A percentile compares a stretch with the other conserved stretches of the same genome.
Evolutionary conservation across 2,329 filamentous ascomycete species (phyloP).

Genomic region (Colletotrichum sp.): DNA sequence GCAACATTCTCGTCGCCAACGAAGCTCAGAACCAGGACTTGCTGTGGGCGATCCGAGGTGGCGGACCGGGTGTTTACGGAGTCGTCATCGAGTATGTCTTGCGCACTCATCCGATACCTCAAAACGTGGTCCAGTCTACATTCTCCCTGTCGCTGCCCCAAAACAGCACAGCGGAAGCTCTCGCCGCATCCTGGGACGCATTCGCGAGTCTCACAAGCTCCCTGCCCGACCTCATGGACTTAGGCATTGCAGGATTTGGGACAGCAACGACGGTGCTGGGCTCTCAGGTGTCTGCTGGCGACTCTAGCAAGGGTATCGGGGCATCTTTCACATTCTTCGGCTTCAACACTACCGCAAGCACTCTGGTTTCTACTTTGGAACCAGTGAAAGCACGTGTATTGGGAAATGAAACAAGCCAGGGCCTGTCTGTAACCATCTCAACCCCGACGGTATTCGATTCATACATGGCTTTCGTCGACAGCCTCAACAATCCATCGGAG

Average conservation of each 20-base stretch:
- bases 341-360: not conserved
- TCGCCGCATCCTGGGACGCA: not conserved
- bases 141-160: not conserved
- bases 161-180: not conserved
- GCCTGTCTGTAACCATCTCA: not conserved
- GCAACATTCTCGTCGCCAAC: slow-evolving; percentile 17
- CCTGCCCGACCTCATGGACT: not conserved
- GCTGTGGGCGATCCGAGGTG: slow-evolving; percentile 22
- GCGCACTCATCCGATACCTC: slow-evolving; percentile 8
- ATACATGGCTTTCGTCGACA: not conserved
- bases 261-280: not conserved
- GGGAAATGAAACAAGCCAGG: not conserved
- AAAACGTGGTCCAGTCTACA: not conserved
- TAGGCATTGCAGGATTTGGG: not conserved
- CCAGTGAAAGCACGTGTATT: not conserved
- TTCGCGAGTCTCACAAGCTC: not conserved
- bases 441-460: not conserved
- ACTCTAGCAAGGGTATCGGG: not conserved
- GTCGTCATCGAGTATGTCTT: slow-evolving; percentile 22
- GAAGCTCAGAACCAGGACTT: slow-evolving; percentile 19
- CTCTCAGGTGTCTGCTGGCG: not conserved
- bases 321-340: not conserved
- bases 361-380: not conserved
- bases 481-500: not conserved
- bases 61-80: slow-evolving; percentile 17